Evolutionary conservation across 208 protist species (phyloP).

Genomic region (Jaenimonas drosophilae): DNA sequence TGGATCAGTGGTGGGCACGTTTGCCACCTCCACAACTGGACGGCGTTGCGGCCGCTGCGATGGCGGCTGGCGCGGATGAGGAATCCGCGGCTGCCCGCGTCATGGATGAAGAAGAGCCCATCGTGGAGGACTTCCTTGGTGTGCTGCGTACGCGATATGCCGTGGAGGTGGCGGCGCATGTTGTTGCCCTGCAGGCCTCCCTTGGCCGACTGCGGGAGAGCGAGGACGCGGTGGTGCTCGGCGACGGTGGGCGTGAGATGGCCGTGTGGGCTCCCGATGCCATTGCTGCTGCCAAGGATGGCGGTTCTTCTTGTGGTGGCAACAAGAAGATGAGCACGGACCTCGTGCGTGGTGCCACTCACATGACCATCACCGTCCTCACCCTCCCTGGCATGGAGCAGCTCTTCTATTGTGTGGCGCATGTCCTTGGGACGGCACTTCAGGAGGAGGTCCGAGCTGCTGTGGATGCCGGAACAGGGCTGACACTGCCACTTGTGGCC

Average conservation of each 20-base stretch:
- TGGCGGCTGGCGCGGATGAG: not conserved
- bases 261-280: constrained; percentile 3
- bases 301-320: not conserved
- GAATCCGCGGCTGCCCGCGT: not conserved
- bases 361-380: constrained; percentile 21
- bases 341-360: not conserved
- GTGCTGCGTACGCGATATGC: constrained; percentile 39
- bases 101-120: constrained; percentile 3
- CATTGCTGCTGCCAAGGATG: not conserved
- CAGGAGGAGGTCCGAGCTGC: constrained; percentile 13
- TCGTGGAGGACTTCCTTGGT: constrained; percentile 26
- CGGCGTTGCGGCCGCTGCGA: not conserved
- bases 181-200: constrained; percentile 28
- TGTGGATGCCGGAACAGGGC: too few relatives aligned
- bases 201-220: constrained; percentile 31
- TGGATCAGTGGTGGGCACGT: too few relatives aligned
- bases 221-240: constrained; percentile 43
- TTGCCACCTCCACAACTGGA: too few relatives aligned
- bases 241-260: constrained; percentile 7
- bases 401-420: constrained; percentile 57
- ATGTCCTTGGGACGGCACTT: constrained; percentile 43
- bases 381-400: constrained; percentile 35
- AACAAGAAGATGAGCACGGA: not conserved
- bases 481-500: too few relatives aligned
- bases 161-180: constrained; percentile 46